Percentiles rank a stretch among this genome's conserved stretches.
phyloP scores from a whole-genome alignment of 2,329 filamentous ascomycete species.

The Diaporthe citriasiana region DNA sequence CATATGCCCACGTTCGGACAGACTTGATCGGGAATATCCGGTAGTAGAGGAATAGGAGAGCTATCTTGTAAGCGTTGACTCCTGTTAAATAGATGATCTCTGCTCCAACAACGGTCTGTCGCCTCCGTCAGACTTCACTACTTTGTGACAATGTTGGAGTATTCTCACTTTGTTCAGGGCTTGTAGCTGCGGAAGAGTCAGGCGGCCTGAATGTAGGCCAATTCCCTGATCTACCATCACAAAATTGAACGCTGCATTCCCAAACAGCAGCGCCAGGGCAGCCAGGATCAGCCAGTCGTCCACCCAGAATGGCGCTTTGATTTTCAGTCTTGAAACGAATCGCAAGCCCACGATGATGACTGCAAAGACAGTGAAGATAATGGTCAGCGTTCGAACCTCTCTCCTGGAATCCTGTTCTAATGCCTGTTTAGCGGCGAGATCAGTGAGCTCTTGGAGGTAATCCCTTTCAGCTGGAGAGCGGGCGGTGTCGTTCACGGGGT shows the following conservation, averaged over 20 bases:
- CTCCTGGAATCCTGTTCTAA: constrained; percentile 28
- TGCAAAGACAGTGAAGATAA: constrained; percentile 45
- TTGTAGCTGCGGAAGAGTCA: constrained; percentile 28
- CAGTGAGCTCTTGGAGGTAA: constrained; percentile 25
- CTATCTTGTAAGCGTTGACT: constrained; percentile 36
- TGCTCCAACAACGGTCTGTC: constrained; percentile 29
- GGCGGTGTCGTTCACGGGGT: constrained; percentile 37
- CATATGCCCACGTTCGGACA: constrained; percentile 31
- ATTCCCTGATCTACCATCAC: constrained; percentile 32
- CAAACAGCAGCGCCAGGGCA: constrained; percentile 16
- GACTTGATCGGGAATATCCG: constrained; percentile 34
- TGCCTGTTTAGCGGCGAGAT: constrained; percentile 13
- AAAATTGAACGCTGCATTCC: constrained; percentile 34
- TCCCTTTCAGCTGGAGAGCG: constrained; percentile 33
- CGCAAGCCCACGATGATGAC: constrained; percentile 18
- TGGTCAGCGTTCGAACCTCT: constrained; percentile 45
- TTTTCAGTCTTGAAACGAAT: constrained; percentile 22
- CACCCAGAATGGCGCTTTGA: constrained; percentile 26
- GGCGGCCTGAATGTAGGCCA: constrained; percentile 29
- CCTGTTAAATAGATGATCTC: constrained; percentile 35
- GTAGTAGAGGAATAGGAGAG: constrained; percentile 38
- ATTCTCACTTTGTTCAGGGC: constrained; percentile 17
- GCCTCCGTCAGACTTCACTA: neutral
- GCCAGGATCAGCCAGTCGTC: constrained; percentile 37
- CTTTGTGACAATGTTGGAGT: neutral